A percentile compares a stretch with the other conserved stretches of the same genome.
phyloP scores from a whole-genome alignment of 768 basidiomycete genomes.

The Trametes meyenii region DNA sequence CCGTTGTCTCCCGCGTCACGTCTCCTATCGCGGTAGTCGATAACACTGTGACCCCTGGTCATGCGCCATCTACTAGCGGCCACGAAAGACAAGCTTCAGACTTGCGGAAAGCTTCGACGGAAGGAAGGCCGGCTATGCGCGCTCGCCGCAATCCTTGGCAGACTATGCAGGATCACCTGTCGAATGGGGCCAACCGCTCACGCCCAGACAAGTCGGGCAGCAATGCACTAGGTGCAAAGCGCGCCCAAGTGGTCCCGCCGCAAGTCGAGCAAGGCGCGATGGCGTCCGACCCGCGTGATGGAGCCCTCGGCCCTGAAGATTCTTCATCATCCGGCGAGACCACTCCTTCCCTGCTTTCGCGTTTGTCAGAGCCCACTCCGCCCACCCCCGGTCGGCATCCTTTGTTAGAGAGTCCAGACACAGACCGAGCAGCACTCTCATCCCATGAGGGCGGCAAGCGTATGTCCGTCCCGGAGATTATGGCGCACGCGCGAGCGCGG shows the following conservation, averaged over 20 bases:
- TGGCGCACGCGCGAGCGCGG: conserved; percentile 36
- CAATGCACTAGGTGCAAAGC: not conserved
- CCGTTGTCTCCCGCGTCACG: not conserved
- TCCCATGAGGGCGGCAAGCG: conserved; percentile 4
- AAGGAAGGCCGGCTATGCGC: conserved; percentile 1
- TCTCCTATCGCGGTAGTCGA: not conserved
- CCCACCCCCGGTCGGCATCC: conserved; percentile 9
- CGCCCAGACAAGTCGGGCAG: not conserved
- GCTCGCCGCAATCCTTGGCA: conserved; percentile 20
- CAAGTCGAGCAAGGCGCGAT: conserved; percentile 2
- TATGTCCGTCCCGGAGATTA: conserved; percentile 29
- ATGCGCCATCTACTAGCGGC: not conserved
- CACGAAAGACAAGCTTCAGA: not conserved
- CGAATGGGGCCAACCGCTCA: not conserved
- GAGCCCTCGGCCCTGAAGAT: conserved; percentile 21
- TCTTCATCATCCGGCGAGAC: conserved; percentile 1
- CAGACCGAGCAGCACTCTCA: conserved; percentile 2
- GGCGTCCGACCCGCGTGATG: conserved; percentile 2
- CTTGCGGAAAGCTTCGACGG: not conserved
- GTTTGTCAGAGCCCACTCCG: conserved; percentile 31
- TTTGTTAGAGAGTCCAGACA: conserved; percentile 27
- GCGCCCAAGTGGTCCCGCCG: conserved; percentile 1
- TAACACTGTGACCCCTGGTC: not conserved
- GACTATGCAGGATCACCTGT: conserved; percentile 19
- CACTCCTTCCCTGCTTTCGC: conserved; percentile 31